Evolutionary conservation across 306 rosid genomes (phyloP), one percentile per base, ranked within the genome.

Genomic region (Prunus armeniaca): DNA sequence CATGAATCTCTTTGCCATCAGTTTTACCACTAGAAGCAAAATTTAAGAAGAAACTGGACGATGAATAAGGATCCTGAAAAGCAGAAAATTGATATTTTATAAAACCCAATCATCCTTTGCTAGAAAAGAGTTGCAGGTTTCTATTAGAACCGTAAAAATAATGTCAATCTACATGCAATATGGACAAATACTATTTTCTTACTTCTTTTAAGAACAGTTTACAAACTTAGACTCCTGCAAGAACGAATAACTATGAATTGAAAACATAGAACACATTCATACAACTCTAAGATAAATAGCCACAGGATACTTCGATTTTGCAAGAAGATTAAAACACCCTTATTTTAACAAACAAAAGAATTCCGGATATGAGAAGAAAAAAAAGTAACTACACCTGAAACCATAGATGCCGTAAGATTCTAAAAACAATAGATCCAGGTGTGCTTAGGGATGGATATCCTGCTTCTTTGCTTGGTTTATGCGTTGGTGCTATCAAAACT

Each of bases 341-440:
- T 34, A 65, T 41, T 71, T 55, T 18, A 46, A 38, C 38, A 49
- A 66, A 6, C 18, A 28, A 62, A 50, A 52, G 2, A 63, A n/a
- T 19, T n/a, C 51, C 58, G 30, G n/a, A 28, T 55, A 41, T n/a
- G 50, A 74, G 51, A 69, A 38, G 9, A 34, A 7, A 38, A 43
- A 25, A 66, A 76, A n/a, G 47, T 72, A 60, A 73, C 77, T 75
- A 56, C 61, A 92, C 97, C 97, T 90, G 93, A 85, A 78, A 80
- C 96, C 96, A 92, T 72, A 87, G 87, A 86, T 74, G 87, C 75
- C 62, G 88, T 79, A 92, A 34, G 79, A 87, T 93, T 81, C 93
- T 84, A 72, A 70, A 85, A 72, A 82, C 78, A 79, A 95, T 77
- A 70, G 76, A 79, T 80, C 97, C 97, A 71, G 88, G 88, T n/a